These are phyloP conservation scores for Epichloe typhina DNA, from an alignment of 2,329 filamentous ascomycete species.

Conservation along the genomic window DNA sequence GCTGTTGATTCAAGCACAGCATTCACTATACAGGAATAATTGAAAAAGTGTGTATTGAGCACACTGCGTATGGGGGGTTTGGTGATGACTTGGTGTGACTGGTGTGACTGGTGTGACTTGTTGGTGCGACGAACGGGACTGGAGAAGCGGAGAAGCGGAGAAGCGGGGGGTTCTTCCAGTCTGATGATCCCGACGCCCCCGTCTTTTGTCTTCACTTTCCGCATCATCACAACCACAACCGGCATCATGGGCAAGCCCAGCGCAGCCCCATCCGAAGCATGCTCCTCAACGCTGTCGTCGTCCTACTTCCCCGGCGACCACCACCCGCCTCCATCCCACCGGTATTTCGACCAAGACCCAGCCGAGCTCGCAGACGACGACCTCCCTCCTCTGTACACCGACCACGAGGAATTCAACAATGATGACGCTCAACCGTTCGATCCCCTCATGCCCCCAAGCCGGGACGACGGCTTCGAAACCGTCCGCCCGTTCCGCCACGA, in stretches of 20 bases:
- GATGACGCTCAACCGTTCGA: constrained; percentile 8
- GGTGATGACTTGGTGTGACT: too few relatives aligned
- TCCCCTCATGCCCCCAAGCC: constrained; percentile 13
- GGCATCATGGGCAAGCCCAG: constrained; percentile 15
- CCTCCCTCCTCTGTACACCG: constrained; percentile 32
- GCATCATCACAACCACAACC: not conserved
- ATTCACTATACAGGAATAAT: not conserved
- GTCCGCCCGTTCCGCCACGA: constrained; percentile 20
- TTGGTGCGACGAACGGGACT: too few relatives aligned
- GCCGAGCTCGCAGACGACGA: constrained; percentile 24
- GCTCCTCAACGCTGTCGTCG: constrained; percentile 8
- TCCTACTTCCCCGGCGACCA: not conserved
- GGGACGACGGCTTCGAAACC: constrained; percentile 5
- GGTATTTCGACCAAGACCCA: constrained; percentile 25
- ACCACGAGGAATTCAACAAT: constrained; percentile 17
- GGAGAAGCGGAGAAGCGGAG: too few relatives aligned
- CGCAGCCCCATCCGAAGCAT: constrained; percentile 6
- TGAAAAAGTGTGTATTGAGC: not conserved
- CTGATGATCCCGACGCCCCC: too few relatives aligned
- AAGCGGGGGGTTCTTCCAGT: too few relatives aligned
- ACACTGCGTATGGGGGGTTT: too few relatives aligned
- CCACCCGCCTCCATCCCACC: constrained; percentile 9
- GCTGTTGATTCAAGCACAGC: too few relatives aligned
- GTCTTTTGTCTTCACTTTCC: not conserved
- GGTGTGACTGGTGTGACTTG: too few relatives aligned